phyloP scores from a whole-genome alignment of 768 basidiomycete species.

The Leucogyrophana mollusca region DNA sequence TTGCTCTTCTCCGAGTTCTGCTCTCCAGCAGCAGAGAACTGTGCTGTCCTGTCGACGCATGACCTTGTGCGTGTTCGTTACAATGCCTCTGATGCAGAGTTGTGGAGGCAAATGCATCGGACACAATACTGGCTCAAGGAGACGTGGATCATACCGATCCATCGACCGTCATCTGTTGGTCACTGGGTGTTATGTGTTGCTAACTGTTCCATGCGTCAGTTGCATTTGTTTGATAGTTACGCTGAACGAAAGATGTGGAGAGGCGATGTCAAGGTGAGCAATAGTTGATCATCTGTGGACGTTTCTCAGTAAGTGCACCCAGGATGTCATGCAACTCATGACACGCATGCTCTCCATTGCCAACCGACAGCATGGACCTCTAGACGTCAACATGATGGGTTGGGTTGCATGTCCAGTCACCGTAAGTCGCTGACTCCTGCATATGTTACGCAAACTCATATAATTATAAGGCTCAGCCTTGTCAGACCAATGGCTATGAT shows the following conservation, averaged over 20 bases:
- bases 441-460: no score
- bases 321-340: conserved; percentile 5
- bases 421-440: neutral
- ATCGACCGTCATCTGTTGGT: conserved; percentile 12
- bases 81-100: neutral
- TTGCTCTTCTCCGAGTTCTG: conserved; percentile 4
- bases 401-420: conserved; percentile 1
- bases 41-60: conserved; percentile 11
- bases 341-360: neutral
- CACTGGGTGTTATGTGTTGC: conserved; percentile 35
- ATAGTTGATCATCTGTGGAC: no score
- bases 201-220: conserved; percentile 3
- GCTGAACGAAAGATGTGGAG: conserved; percentile 5
- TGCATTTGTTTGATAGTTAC: conserved; percentile 4
- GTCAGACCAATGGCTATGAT: conserved; percentile 18
- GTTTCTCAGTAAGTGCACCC: neutral
- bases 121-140: conserved; percentile 29
- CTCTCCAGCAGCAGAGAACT: neutral
- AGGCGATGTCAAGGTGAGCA: neutral
- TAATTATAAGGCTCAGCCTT: neutral
- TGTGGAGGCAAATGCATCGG: conserved; percentile 18
- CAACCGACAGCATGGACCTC: neutral
- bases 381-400: conserved; percentile 2
- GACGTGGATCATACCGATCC: conserved; percentile 38
- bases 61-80: conserved; percentile 4